Evolutionary conservation across 2,329 filamentous ascomycete species (phyloP).

Genomic region (Lachnellula subtilissima): DNA sequence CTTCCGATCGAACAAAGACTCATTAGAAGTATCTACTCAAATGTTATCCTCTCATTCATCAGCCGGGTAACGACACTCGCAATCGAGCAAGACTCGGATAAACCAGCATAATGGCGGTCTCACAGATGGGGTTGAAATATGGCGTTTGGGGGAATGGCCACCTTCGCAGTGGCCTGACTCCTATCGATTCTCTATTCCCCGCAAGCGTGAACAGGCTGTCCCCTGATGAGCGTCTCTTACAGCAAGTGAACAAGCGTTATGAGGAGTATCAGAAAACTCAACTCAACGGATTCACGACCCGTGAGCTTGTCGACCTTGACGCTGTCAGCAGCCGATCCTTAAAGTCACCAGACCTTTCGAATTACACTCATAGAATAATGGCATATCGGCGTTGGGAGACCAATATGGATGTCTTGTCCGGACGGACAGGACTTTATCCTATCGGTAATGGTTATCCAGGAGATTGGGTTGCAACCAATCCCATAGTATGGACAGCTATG

Average conservation of each 20-base stretch:
- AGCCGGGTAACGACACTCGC: no score
- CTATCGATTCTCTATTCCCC: not conserved
- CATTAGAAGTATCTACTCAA: no score
- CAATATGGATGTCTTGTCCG: not conserved
- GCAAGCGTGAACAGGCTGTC: not conserved
- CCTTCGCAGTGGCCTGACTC: not conserved
- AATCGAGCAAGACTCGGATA: no score
- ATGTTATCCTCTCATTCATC: no score
- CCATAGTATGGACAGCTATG: slow-evolving; percentile 17
- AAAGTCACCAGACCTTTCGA: not conserved
- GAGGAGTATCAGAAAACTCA: not conserved
- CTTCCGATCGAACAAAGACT: no score
- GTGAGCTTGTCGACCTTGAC: not conserved
- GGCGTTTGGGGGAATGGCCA: not conserved
- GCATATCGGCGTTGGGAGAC: not conserved
- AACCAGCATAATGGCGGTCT: not conserved
- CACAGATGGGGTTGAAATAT: not conserved
- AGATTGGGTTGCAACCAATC: slow-evolving; percentile 14
- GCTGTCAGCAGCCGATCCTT: not conserved
- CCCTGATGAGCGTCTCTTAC: not conserved
- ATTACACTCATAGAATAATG: not conserved
- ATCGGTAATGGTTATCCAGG: not conserved
- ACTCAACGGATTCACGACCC: not conserved
- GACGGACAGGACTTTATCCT: not conserved
- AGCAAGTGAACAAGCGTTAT: not conserved